Evolutionary conservation across 805 yeast genomes (phyloP), one percentile per base, ranked within the genome.

Genomic region (Suhomyces prunicola): DNA sequence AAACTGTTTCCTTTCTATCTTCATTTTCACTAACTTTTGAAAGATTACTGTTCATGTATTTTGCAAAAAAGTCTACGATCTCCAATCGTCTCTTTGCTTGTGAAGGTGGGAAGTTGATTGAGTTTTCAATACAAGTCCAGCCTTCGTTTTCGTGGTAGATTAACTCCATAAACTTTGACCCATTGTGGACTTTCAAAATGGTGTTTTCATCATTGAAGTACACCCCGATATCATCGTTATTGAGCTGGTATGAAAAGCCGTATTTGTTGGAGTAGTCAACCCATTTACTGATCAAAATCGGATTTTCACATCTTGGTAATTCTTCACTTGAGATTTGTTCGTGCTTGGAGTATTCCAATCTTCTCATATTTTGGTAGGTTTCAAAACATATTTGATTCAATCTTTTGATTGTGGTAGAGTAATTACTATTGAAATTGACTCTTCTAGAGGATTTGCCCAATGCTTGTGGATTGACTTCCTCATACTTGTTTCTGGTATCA

Each of bases 251-350:
- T 4, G 97, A 89, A 65, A 94, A 86, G 1, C 99, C 99, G 70
- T 93, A 96, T 68, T 88, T 90, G 72, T 92, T 91, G 26, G 97
- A 88, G 68, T 93, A 94, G 68, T 94, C 99, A 27, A 96, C 98
- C 99, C 99, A 94, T 67, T 93, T 92, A 55, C 96, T 88, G 44
- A 93, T 84, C 55, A 89, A 82, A 17, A 84, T 81, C 10, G 92
- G 96, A 57, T 82, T 80, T 58, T 78, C 80, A 53, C 77, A 73
- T 7, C 70, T 63, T 39, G 79, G 79, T 46, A 73, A 69, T 56
- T 73, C 77, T 40, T 64, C 57, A 27, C 71, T 61, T 47, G 69
- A 74, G 54, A 68, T 59, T 49, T 62, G 60, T 22, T 69, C 73
- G 53, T 71, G 59, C 45, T 69, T 67, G 45, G 72, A 66, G 46